Percentiles rank a stretch among this genome's conserved stretches.
Conservation (phyloP, 306 rosid genomes). For the Alnus glutinosa region DNA sequence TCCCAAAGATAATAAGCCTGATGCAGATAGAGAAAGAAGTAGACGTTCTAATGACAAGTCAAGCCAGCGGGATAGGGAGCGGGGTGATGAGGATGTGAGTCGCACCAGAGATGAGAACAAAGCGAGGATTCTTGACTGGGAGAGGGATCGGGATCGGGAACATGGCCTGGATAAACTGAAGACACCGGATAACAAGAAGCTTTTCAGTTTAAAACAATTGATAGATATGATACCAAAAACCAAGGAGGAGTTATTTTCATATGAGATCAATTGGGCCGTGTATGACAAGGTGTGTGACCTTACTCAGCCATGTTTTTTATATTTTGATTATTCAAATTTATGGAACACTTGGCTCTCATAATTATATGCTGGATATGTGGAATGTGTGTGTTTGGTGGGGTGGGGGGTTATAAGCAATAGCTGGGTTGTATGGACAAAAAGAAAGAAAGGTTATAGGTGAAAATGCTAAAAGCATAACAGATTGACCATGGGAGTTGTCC, state of each 20-base stretch:
- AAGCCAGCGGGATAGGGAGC: constrained; percentile 74
- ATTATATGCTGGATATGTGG: not conserved
- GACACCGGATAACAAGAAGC: constrained; percentile 74
- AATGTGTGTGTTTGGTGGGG: not conserved
- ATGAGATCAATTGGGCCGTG: constrained; percentile 85
- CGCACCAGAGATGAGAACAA: constrained; percentile 71
- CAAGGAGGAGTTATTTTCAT: constrained; percentile 92
- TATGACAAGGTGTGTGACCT: constrained; percentile 72
- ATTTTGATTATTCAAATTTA: not conserved
- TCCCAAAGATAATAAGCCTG: constrained; percentile 76
- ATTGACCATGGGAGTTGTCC: not conserved
- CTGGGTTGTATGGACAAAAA: no score
- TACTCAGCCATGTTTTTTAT: not conserved
- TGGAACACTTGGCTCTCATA: not conserved
- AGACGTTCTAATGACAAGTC: constrained; percentile 72
- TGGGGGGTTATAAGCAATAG: not conserved
- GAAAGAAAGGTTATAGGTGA: no score
- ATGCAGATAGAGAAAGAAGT: constrained; percentile 75
- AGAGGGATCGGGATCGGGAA: constrained; percentile 66
- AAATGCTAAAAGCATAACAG: not conserved
- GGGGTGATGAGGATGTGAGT: constrained; percentile 59
- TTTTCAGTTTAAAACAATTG: constrained; percentile 85
- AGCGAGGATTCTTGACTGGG: constrained; percentile 55
- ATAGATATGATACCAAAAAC: constrained; percentile 99
- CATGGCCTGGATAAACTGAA: constrained; percentile 62